Base-by-base conservation (phyloP, 2,329 filamentous ascomycete species). In the Chaetomium olivaceum region DNA sequence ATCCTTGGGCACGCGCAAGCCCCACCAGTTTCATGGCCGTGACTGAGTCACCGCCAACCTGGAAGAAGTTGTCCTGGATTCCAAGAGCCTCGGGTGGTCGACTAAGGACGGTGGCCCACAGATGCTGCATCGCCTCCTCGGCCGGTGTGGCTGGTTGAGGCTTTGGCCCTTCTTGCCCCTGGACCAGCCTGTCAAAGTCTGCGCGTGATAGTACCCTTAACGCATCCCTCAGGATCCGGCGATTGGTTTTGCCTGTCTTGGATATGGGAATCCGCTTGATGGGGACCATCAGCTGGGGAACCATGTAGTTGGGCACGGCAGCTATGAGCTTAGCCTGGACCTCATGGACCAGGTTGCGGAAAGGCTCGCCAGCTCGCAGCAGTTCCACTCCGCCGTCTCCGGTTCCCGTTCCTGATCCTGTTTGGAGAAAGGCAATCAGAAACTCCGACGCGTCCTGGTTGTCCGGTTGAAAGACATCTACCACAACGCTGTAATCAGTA, bases 381-480 rank as follows among this genome's bases (percentile, higher is more conserved):
- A 51, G 48, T 51, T 51, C 21, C 48, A 51, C 48, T 51, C 48
- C 48, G 12, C 48, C 48, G 21, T 25, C 48, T 51, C 25, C 21
- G 48, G 48, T 51, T 51, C 48, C 48, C 48, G 21, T 51, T 51
- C n/a, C 48, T 25, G 48, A 25, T 51, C 48, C 48, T 51, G 48
- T 51, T 51, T 51, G 48, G 48, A 51, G 14, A 51, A 51, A 51
- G 48, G 48, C 48, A 51, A 51, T 51, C 48, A 51, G 48, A 51
- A 51, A 2, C 48, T 25, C 21, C 48, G 48, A 21, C 48, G 48
- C 19, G 21, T 51, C 48, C 21, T 51, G 48, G 48, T 25, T 51
- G 48, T 51, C 48, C 48, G 48, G 48, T 25, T 12, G 48, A 51
- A 51, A 51, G 48, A 51, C 48, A 51, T 51, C 48, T 51, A 51